These are phyloP conservation scores for Straminergon stramineum DNA, from an alignment of 225 moss, liverwort and hornwort genomes.

Conservation along the genomic window DNA sequence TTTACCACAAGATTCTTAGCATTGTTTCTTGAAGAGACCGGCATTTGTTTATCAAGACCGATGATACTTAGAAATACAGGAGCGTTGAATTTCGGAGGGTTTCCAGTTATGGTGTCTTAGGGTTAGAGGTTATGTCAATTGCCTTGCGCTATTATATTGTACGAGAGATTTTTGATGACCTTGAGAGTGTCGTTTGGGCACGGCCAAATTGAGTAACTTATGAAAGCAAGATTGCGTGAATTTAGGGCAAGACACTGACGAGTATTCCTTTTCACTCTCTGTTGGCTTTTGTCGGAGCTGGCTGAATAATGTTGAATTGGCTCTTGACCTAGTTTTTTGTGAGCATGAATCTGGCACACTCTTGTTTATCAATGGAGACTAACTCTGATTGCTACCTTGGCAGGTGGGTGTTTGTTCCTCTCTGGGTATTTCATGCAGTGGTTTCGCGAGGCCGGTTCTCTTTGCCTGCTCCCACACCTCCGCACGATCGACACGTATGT, in stretches of 20 bases:
- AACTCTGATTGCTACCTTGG: neutral
- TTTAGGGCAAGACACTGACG: slow-evolving; percentile 2
- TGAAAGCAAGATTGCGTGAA: neutral
- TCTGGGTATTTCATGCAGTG: slow-evolving; percentile 89
- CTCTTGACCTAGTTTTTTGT: neutral
- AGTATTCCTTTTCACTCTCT: neutral
- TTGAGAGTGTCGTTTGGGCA: neutral
- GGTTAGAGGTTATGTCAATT: neutral
- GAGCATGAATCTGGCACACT: neutral
- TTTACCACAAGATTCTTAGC: neutral
- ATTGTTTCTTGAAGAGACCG: neutral
- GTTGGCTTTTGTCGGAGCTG: neutral
- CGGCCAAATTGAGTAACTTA: neutral
- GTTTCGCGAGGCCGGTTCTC: slow-evolving; percentile 89
- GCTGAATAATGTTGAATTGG: neutral
- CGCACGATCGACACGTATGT: slow-evolving; percentile 90
- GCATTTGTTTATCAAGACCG: neutral
- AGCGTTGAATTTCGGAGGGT: neutral
- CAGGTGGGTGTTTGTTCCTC: slow-evolving; percentile 92
- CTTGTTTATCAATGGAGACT: neutral
- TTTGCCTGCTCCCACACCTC: slow-evolving; percentile 91
- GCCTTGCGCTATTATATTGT: neutral
- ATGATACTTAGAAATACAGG: neutral
- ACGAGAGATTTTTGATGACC: neutral
- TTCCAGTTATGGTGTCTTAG: neutral